Evolutionary conservation across 352 stramenopile genomes (phyloP).

Genomic region (Globisporangium recalcitrans): DNA sequence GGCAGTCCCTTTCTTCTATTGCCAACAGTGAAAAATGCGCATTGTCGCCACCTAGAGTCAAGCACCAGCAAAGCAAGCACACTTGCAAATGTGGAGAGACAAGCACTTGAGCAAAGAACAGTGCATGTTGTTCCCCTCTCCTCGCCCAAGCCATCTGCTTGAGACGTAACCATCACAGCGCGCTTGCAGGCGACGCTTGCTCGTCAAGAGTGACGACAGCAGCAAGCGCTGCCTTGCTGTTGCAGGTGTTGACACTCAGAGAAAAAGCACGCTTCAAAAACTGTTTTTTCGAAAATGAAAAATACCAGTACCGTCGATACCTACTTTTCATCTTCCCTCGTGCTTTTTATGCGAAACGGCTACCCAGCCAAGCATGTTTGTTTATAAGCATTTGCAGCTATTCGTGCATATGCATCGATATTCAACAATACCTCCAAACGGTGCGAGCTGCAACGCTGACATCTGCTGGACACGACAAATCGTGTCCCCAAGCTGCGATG

Average conservation of each 20-base stretch:
- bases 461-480: too few species aligned
- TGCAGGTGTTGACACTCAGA: background rate
- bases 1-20: background rate
- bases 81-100: background rate
- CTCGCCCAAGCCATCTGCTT: background rate
- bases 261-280: too few species aligned
- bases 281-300: constrained; percentile 8
- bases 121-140: background rate
- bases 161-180: background rate
- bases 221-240: background rate
- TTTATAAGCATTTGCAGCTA: too few species aligned
- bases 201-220: background rate
- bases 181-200: background rate
- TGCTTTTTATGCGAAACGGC: background rate
- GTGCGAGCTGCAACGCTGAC: too few species aligned
- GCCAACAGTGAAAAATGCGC: background rate
- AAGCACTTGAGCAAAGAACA: background rate
- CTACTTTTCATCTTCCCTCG: background rate
- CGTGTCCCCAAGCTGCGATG: too few species aligned
- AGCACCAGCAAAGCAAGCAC: background rate
- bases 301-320: background rate
- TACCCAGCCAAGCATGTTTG: too few species aligned
- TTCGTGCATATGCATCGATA: background rate
- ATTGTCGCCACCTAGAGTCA: background rate
- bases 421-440: too few species aligned